Percentiles rank a stretch among this genome's conserved stretches.
These are phyloP conservation scores for Pezicula rhizophila DNA, from an alignment of 2,329 filamentous ascomycete species.

Conservation along the genomic window DNA sequence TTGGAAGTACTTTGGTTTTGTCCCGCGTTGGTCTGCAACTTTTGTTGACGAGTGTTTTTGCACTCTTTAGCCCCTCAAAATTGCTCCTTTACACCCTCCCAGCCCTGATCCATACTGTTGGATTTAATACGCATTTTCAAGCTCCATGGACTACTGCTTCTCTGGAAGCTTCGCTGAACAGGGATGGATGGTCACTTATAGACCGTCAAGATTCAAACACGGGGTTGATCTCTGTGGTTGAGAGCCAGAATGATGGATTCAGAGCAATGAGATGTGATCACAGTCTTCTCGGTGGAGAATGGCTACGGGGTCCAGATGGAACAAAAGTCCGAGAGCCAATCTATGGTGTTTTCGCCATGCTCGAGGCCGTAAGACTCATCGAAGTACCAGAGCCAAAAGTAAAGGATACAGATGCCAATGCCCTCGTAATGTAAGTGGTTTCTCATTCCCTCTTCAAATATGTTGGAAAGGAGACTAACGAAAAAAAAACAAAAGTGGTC, in stretches of 20 bases:
- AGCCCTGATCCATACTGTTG: constrained; percentile 63
- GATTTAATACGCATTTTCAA: constrained; percentile 69
- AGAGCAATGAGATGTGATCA: constrained; percentile 89
- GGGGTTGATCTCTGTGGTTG: constrained; percentile 86
- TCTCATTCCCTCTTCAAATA: not conserved
- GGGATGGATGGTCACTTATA: constrained; percentile 66
- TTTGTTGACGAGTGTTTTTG: constrained; percentile 57
- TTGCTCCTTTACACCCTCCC: constrained; percentile 63
- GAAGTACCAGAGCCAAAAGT: constrained; percentile 45
- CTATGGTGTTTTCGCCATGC: constrained; percentile 92
- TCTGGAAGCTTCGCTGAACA: constrained; percentile 60
- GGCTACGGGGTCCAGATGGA: constrained; percentile 57
- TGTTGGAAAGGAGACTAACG: too few relatives aligned
- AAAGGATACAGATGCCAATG: constrained; percentile 63
- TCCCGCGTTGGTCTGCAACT: constrained; percentile 70
- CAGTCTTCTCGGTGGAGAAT: constrained; percentile 87
- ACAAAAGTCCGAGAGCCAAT: constrained; percentile 81
- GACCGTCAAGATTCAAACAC: constrained; percentile 82
- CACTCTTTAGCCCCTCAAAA: constrained; percentile 62
- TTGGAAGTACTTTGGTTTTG: constrained; percentile 58
- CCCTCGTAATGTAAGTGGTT: constrained; percentile 71
- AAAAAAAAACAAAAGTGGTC: constrained; percentile 48
- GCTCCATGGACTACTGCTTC: constrained; percentile 51
- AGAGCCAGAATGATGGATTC: constrained; percentile 66
- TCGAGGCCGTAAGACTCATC: constrained; percentile 83